These are phyloP conservation scores for Arabidopsis suecica DNA, from an alignment of 345 rosid species.

Conservation along the genomic window DNA sequence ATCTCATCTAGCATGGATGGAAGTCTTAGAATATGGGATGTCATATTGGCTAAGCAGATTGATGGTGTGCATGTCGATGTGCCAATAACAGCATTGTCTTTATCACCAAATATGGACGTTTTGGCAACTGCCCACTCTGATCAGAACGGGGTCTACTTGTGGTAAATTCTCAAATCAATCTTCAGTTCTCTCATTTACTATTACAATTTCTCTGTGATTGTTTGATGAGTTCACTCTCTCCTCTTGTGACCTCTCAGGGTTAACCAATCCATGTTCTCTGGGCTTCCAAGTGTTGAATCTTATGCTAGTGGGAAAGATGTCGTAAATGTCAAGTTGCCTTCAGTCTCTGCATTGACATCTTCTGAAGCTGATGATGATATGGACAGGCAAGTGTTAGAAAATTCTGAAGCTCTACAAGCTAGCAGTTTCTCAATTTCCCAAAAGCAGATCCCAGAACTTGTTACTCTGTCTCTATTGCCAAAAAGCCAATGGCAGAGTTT, in stretches of 20 bases:
- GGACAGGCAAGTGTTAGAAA: constrained; percentile 46
- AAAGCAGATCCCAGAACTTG: constrained; percentile 85
- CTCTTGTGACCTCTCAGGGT: constrained; percentile 56
- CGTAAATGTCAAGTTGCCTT: constrained; percentile 75
- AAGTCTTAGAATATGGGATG: constrained; percentile 92
- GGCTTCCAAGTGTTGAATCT: constrained; percentile 63
- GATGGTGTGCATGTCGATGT: constrained; percentile 86
- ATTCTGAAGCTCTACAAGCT: constrained; percentile 39
- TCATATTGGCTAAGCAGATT: constrained; percentile 84
- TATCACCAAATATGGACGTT: constrained; percentile 94
- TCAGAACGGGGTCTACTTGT: constrained; percentile 87
- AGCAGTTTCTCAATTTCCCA: constrained; percentile 45
- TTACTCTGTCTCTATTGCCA: constrained; percentile 87
- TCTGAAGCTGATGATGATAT: constrained; percentile 56
- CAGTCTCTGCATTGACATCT: constrained; percentile 64
- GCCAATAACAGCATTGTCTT: constrained; percentile 84
- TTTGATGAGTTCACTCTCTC: constrained; percentile 6
- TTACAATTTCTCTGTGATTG: not conserved
- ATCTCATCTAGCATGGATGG: constrained; percentile 97
- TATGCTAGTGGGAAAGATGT: constrained; percentile 84
- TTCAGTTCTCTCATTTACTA: constrained; percentile 11
- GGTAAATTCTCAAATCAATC: constrained; percentile 55
- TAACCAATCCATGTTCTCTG: constrained; percentile 82
- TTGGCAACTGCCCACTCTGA: constrained; percentile 93
- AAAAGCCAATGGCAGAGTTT: constrained; percentile 97